Evolutionary conservation across 441 rosid species (phyloP), one percentile per base, ranked within the genome.

Genomic region (Adansonia rubrostipa): DNA sequence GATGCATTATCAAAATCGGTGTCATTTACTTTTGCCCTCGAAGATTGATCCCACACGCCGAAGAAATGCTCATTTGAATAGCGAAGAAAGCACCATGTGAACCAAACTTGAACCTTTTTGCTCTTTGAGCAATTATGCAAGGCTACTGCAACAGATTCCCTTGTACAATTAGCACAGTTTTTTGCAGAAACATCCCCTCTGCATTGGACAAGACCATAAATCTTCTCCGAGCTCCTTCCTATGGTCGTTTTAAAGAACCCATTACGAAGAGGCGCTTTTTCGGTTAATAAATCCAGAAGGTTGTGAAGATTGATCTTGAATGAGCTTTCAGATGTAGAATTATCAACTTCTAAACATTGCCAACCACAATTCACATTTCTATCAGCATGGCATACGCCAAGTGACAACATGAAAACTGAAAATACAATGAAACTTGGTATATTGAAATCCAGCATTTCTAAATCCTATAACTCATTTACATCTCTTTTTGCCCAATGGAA

Each of bases 171-270:
- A 19, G 71, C 73, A 45, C 87, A 86, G 11, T 79, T 78, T 47
- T 45, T 11, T 0, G 24, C 58, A 51, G 82, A 83, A 61, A 85
- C 4, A 44, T 83, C 84, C 6, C 82, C 83, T 76, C 88, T 83
- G 66, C 90, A 84, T 82, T 80, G 87, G 0, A 80, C 9, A 56
- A 83, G 70, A 72, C 87, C 85, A 22, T 83, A 84, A 80, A 84
- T 71, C 79, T 68, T 86, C 48, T 24, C 48, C 6, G 70, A 54
- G 2, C 62, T 70, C 56, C 78, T 76, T 11, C 88, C 87, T 0
- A 67, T 63, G 0, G 15, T 4, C 13, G 80, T 14, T 22, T 69
- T 69, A 50, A 74, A 78, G 75, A 86, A 88, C 4, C 89, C 89
- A 58, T 70, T 70, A 40, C 19, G 70, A 5, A 28, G 10, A 73